These are phyloP conservation scores for Pythium plurisporium DNA, from an alignment of 352 stramenopile species.

Conservation along the genomic window DNA sequence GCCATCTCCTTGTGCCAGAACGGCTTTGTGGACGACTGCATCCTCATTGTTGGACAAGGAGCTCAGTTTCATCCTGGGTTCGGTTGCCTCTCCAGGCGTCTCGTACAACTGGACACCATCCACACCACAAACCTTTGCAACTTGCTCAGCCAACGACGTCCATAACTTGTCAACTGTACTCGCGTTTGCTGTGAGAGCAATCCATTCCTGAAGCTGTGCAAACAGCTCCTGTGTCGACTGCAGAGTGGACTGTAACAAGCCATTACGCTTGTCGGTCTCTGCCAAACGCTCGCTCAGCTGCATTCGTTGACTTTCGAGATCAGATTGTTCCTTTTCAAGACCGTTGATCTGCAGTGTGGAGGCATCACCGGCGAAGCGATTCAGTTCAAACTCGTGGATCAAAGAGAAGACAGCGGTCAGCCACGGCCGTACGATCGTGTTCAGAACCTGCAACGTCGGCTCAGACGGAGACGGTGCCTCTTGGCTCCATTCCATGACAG, in stretches of 20 bases:
- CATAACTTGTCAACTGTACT: background rate
- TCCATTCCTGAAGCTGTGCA: background rate
- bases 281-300: background rate
- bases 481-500: constrained; percentile 1
- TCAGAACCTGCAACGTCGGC: background rate
- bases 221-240: background rate
- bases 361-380: background rate
- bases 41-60: constrained; percentile 11
- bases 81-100: too few species aligned
- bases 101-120: background rate
- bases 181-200: background rate
- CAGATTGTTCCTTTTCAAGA: background rate
- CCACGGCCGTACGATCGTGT: constrained; percentile 9
- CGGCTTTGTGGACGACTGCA: background rate
- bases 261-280: constrained; percentile 3
- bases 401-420: background rate
- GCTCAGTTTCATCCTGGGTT: background rate
- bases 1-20: too few species aligned
- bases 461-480: background rate
- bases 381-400: background rate
- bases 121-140: background rate
- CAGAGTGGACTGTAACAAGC: background rate
- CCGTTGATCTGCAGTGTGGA: background rate
- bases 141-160: background rate
- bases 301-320: constrained; percentile 7